Evolutionary conservation across 202 grass and related monocot species (phyloP).

Genomic region (Musa balbisiana): DNA sequence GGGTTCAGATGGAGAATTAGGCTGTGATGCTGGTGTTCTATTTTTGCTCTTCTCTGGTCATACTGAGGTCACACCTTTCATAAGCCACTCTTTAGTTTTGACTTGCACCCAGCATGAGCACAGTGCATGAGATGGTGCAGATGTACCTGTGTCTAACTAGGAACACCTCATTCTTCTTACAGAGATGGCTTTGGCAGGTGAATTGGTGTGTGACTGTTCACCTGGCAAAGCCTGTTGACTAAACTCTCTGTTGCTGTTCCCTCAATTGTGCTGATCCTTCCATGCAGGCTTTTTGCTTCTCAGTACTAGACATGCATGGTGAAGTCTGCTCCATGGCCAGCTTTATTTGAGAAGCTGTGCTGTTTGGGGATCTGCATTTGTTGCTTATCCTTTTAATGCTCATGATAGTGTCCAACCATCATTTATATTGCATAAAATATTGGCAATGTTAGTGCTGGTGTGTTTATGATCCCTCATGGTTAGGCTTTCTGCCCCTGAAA

Average conservation of each 20-base stretch:
- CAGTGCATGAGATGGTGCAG: too few species aligned
- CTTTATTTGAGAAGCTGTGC: conserved; percentile 5
- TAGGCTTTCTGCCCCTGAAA: neutral
- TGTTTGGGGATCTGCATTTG: neutral
- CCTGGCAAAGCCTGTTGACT: neutral
- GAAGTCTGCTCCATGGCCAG: neutral
- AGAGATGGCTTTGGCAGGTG: too few species aligned
- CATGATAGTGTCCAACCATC: neutral
- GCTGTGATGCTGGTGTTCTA: too few species aligned
- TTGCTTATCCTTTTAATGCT: neutral
- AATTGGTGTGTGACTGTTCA: too few species aligned
- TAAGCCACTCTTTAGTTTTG: too few species aligned
- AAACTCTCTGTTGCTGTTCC: neutral
- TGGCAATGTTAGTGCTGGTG: neutral
- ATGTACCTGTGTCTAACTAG: neutral
- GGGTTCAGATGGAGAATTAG: too few species aligned
- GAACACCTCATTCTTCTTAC: too few species aligned
- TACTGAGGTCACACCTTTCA: too few species aligned
- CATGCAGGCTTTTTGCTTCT: neutral
- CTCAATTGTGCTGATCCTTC: neutral
- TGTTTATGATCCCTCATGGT: neutral
- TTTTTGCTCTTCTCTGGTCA: too few species aligned
- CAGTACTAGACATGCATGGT: conserved; percentile 3
- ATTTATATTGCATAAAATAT: neutral
- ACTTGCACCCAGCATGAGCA: too few species aligned